Evolutionary conservation across 305 asterid species (phyloP), one percentile per base, ranked within the genome.

Genomic region (Solanum aculeatissimum): DNA sequence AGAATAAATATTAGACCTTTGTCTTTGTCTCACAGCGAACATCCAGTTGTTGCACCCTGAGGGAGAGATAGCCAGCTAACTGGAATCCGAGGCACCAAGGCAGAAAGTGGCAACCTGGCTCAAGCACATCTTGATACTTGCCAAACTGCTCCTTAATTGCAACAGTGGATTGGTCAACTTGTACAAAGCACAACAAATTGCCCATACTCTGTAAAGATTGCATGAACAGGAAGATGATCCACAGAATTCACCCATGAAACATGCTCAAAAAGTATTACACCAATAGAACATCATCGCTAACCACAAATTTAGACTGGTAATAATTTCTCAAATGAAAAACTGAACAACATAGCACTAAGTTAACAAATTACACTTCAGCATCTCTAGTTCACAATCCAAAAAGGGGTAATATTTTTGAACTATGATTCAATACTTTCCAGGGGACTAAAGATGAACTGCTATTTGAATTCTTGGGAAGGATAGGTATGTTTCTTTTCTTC

Each of bases 51-150:
- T 93, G 97, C 83, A 93, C 63, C 4, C 95, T 92, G 51, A 93
- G 97, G 13, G 97, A 68, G 87, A 94, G 98, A 85, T 91, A 89
- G 82, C 97, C 98, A 23, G 98, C 97, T 83, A 94, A 69, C 90
- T 89, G 93, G 81, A 89, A 87, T 29, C 98, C 98, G 45, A 92
- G 89, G 87, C 84, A 88, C 98, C 98, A 93, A 80, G 98, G 98
- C 84, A 94, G 68, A 80, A 90, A 94, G 86, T 94, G 97, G 85
- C 97, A 94, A 1, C 98, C 98, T 25, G 98, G 98, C 86, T 94
- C 90, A 14, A 94, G 91, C 66, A 94, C 96, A 4, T 91, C 93
- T 23, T 90, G 91, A 68, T 91, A 94, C 87, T 89, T 92, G 7
- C 96, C 97, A 83, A 94, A 93, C 9, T 86, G 86, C 88, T 93